These are phyloP conservation scores for Penicillium sp. DNA, from an alignment of 2,329 filamentous ascomycete genomes.

Conservation along the genomic window DNA sequence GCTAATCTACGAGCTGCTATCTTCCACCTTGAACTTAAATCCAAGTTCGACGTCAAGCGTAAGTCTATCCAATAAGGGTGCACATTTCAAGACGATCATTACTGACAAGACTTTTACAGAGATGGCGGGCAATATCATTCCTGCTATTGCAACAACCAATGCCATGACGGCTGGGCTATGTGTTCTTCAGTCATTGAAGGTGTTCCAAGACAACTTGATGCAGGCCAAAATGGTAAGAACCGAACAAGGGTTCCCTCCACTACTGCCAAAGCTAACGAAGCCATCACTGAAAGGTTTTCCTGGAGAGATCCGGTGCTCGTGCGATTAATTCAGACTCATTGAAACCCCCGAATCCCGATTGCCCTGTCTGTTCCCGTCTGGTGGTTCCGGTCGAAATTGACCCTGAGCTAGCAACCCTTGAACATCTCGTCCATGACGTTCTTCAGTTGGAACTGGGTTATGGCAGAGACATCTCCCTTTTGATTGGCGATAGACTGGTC, in stretches of 20 bases:
- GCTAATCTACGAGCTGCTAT: conserved; percentile 84
- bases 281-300: conserved; percentile 59
- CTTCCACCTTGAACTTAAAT: conserved; percentile 86
- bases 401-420: conserved; percentile 67
- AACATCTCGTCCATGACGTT: conserved; percentile 73
- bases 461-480: conserved; percentile 75
- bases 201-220: conserved; percentile 68
- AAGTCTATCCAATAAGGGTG: conserved; percentile 19
- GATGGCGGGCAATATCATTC: conserved; percentile 99
- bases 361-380: conserved; percentile 76
- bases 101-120: conserved; percentile 49
- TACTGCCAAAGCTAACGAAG: background rate
- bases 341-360: conserved; percentile 70
- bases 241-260: background rate
- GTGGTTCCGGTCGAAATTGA: conserved; percentile 68
- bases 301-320: conserved; percentile 64
- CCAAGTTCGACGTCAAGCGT: conserved; percentile 91
- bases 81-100: background rate
- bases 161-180: conserved; percentile 92
- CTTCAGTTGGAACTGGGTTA: conserved; percentile 71
- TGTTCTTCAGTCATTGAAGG: conserved; percentile 88
- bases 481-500: conserved; percentile 70
- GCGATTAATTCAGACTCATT: conserved; percentile 56
- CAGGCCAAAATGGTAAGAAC: conserved; percentile 68
- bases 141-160: conserved; percentile 96